phyloP scores from a whole-genome alignment of 1,284 basidiomycete species.

The Ustilago cynodontis region DNA sequence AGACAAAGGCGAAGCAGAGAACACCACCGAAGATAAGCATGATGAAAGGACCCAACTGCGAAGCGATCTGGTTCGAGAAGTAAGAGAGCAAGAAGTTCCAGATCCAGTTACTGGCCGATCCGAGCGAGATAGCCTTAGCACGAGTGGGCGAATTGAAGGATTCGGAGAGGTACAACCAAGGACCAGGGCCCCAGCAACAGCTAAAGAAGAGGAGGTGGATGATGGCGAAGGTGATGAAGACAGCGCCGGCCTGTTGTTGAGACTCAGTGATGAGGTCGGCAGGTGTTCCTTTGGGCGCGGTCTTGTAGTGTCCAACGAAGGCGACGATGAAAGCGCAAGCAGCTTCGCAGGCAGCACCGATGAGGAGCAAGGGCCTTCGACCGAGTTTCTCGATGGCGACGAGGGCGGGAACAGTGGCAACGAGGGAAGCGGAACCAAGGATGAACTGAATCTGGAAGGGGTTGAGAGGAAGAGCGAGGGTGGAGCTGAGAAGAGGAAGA shows the following conservation, averaged over 20 bases:
- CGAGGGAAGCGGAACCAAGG: slow-evolving; percentile 70
- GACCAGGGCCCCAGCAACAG: slow-evolving; percentile 80
- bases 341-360: slow-evolving; percentile 69
- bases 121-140: slow-evolving; percentile 80
- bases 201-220: slow-evolving; percentile 80
- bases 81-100: slow-evolving; percentile 82
- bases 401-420: slow-evolving; percentile 59
- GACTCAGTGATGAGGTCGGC: slow-evolving; percentile 64
- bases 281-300: slow-evolving; percentile 75
- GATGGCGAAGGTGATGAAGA: slow-evolving; percentile 80
- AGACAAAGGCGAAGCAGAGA: slow-evolving; percentile 73
- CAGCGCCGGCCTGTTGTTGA: slow-evolving; percentile 74
- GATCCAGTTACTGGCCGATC: slow-evolving; percentile 76
- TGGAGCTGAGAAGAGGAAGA: slow-evolving; percentile 81
- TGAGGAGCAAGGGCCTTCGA: slow-evolving; percentile 71
- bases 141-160: slow-evolving; percentile 76
- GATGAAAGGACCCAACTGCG: slow-evolving; percentile 74
- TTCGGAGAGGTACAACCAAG: slow-evolving; percentile 77
- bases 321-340: slow-evolving; percentile 73
- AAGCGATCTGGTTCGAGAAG: slow-evolving; percentile 79
- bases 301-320: slow-evolving; percentile 70
- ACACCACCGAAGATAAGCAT: slow-evolving; percentile 79
- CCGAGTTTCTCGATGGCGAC: slow-evolving; percentile 70
- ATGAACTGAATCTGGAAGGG: slow-evolving; percentile 75
- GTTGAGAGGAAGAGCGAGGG: slow-evolving; percentile 77